Evolutionary conservation across 352 stramenopile genomes (phyloP).

Genomic region (Phytophthora palmivora): DNA sequence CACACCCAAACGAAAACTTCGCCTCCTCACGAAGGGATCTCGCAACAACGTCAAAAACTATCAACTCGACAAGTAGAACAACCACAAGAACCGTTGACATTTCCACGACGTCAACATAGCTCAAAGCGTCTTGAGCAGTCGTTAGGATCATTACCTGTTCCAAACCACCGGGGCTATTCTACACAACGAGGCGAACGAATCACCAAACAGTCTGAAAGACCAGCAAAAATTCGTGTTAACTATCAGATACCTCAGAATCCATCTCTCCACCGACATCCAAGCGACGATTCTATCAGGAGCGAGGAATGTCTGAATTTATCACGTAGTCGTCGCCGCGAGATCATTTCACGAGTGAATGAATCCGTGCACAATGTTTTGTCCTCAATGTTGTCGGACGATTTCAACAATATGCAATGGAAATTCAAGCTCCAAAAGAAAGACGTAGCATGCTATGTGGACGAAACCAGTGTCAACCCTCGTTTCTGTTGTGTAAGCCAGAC

Average conservation of each 20-base stretch:
- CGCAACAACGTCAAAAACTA: neutral
- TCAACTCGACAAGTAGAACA: neutral
- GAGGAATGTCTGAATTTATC: constrained; percentile 26
- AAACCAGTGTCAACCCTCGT: constrained; percentile 41
- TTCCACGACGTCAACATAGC: neutral
- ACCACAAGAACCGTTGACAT: neutral
- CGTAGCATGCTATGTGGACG: constrained; percentile 62
- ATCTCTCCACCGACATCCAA: constrained; percentile 6
- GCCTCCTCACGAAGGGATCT: neutral
- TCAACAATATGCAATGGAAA: constrained; percentile 48
- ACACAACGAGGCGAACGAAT: neutral
- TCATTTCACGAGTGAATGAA: constrained; percentile 33
- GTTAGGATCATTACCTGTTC: neutral
- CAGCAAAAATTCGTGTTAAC: neutral
- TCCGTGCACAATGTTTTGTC: constrained; percentile 50
- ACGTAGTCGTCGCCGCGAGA: constrained; percentile 28
- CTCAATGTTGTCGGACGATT: constrained; percentile 49
- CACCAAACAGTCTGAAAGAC: neutral
- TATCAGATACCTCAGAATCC: constrained; percentile 11
- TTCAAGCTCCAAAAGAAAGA: constrained; percentile 52
- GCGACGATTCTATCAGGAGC: constrained; percentile 18
- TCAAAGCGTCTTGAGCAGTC: constrained; percentile 1
- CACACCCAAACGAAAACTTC: neutral
- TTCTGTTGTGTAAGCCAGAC: constrained; percentile 65
- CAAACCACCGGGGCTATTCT: constrained; percentile 1